These are phyloP conservation scores for Macrocystidia cucumis DNA, from an alignment of 1,284 basidiomycete species.

Conservation along the genomic window DNA sequence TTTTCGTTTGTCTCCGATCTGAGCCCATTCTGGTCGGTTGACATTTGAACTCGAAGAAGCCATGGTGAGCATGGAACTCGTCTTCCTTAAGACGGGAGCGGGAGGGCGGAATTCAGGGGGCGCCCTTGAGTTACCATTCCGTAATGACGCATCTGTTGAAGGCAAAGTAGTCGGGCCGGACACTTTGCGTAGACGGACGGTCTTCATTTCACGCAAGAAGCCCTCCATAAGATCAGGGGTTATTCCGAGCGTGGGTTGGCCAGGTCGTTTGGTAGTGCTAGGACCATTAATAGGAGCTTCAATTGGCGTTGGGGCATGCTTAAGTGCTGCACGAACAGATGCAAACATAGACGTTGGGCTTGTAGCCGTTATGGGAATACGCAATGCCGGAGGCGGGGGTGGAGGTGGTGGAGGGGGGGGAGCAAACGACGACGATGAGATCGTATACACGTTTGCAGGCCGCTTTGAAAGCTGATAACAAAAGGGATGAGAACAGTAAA, in stretches of 20 bases:
- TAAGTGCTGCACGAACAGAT: slow-evolving; percentile 54
- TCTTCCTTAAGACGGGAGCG: too few relatives aligned
- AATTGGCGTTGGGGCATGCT: slow-evolving; percentile 45
- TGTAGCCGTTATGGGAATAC: slow-evolving; percentile 20
- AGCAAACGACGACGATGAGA: slow-evolving; percentile 37
- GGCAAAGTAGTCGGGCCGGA: slow-evolving; percentile 5
- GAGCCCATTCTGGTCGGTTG: slow-evolving; percentile 5
- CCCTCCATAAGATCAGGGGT: slow-evolving; percentile 74
- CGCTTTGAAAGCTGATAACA: slow-evolving; percentile 40
- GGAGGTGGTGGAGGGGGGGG: slow-evolving; percentile 38
- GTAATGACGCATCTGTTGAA: background rate
- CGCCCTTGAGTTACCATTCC: slow-evolving; percentile 3
- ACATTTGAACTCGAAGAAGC: slow-evolving; percentile 4
- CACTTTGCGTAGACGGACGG: slow-evolving; percentile 53
- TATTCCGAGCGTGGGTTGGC: slow-evolving; percentile 61
- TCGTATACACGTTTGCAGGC: slow-evolving; percentile 14
- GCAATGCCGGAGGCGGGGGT: slow-evolving; percentile 22
- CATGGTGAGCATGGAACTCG: too few relatives aligned
- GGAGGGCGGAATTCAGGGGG: too few relatives aligned
- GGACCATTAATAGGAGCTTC: slow-evolving; percentile 58
- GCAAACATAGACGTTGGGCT: slow-evolving; percentile 38
- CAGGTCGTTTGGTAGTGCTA: slow-evolving; percentile 32
- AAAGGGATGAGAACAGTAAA: slow-evolving; percentile 3
- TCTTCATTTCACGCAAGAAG: slow-evolving; percentile 73
- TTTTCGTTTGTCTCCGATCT: slow-evolving; percentile 27